Conservation (phyloP, 352 stramenopile genomes). For the Globisporangium sylvaticum region DNA sequence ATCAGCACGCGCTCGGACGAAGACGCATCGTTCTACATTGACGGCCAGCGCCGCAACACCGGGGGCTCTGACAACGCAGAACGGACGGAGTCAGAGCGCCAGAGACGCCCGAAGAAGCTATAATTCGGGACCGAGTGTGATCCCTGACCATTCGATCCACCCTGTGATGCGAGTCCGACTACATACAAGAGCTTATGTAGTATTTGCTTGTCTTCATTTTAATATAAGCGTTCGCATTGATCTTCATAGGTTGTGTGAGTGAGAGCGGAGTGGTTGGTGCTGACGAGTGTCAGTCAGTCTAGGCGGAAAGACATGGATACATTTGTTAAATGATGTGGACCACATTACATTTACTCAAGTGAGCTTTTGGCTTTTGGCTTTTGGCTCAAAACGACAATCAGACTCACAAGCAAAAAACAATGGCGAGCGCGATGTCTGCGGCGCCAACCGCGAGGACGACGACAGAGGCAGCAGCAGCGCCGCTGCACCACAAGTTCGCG, state of each 20-base stretch:
- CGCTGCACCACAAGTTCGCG: conserved; percentile 74
- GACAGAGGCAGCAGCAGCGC: not conserved
- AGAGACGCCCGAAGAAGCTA: conserved; percentile 17
- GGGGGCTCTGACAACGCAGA: not conserved
- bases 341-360: not conserved
- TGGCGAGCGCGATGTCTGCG: conserved; percentile 4
- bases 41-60: conserved; percentile 22
- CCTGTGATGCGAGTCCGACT: not conserved
- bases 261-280: too few species aligned
- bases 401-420: not conserved
- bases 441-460: not conserved
- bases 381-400: not conserved
- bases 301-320: too few species aligned
- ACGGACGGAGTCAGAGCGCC: not conserved
- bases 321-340: not conserved
- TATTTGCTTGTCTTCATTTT: not conserved
- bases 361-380: not conserved
- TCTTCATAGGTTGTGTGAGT: not conserved
- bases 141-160: not conserved
- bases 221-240: not conserved
- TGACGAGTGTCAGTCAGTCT: too few species aligned
- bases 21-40: conserved; percentile 51
- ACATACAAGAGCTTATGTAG: not conserved
- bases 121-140: conserved; percentile 4
- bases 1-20: conserved; percentile 61